Conservation (phyloP, 805 yeast genomes). For the Hanseniaspora guilliermondii region DNA sequence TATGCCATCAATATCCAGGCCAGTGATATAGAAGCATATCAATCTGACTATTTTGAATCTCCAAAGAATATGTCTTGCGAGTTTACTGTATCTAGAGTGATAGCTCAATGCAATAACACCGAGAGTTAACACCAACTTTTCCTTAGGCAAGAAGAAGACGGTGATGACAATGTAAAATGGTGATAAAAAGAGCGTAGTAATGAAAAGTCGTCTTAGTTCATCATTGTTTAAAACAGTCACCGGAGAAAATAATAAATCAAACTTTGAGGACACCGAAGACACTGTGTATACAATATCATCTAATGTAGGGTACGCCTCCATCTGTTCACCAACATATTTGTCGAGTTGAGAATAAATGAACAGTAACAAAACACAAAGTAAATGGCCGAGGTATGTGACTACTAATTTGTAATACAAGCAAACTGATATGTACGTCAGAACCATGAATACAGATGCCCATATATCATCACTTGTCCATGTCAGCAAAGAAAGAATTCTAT, state of each 20-base stretch:
- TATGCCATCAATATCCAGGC: conserved; percentile 58
- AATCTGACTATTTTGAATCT: conserved; percentile 57
- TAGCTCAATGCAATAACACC: conserved; percentile 61
- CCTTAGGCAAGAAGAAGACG: conserved; percentile 57
- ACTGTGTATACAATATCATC: conserved; percentile 75
- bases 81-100: conserved; percentile 75
- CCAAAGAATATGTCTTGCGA: conserved; percentile 78
- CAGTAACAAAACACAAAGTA: conserved; percentile 50
- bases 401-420: conserved; percentile 71
- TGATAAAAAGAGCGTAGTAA: conserved; percentile 74
- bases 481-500: conserved; percentile 53
- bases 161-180: conserved; percentile 70
- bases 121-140: conserved; percentile 43
- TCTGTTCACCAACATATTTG: conserved; percentile 43
- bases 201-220: conserved; percentile 66
- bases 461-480: conserved; percentile 88
- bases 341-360: conserved; percentile 50
- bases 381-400: conserved; percentile 71
- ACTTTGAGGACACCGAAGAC: conserved; percentile 59
- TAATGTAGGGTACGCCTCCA: conserved; percentile 60
- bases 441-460: conserved; percentile 56
- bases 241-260: conserved; percentile 72
- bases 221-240: conserved; percentile 63
- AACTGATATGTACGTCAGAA: conserved; percentile 38
- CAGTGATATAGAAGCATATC: conserved; percentile 70